Evolutionary conservation across 768 basidiomycete species (phyloP).

Genomic region (Kwoniella botswanensis): DNA sequence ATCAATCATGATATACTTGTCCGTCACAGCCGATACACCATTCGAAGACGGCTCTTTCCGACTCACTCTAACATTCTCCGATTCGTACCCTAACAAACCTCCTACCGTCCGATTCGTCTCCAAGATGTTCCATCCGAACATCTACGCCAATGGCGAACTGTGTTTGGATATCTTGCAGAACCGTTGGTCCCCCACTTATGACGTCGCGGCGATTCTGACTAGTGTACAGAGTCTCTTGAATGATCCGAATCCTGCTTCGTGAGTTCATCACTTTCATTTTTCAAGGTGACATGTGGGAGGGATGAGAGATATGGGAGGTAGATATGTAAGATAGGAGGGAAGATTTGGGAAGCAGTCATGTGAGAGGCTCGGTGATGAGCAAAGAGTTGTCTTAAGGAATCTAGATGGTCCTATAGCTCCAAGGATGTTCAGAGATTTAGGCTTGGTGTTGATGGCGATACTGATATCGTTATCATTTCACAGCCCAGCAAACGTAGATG

Average conservation of each 20-base stretch:
- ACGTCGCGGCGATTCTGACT: constrained; percentile 96
- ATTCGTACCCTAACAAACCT: constrained; percentile 98
- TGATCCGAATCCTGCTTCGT: constrained; percentile 92
- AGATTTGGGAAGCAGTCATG: too few species aligned
- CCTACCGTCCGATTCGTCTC: constrained; percentile 97
- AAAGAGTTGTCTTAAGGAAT: too few species aligned
- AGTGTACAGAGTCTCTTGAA: constrained; percentile 93
- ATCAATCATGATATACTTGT: too few species aligned
- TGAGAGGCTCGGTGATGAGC: too few species aligned
- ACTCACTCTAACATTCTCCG: constrained; percentile 91
- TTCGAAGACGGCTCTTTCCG: constrained; percentile 99
- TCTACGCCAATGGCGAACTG: constrained; percentile 96
- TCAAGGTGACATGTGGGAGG: not conserved
- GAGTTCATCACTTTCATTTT: constrained; percentile 33
- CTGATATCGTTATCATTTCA: not conserved
- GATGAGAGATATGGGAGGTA: not conserved
- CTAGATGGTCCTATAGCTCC: too few species aligned
- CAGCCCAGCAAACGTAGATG: constrained; percentile 97
- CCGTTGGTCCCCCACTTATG: constrained; percentile 98
- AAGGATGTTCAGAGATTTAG: too few species aligned
- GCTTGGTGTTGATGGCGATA: not conserved
- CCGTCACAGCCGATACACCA: constrained; percentile 82
- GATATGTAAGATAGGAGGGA: not conserved
- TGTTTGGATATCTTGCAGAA: constrained; percentile 99
- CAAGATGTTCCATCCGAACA: constrained; percentile 97